A percentile compares a stretch with the other conserved stretches of the same genome.
Evolutionary conservation across 352 stramenopile genomes (phyloP).

Genomic region (Pythium phragmiticola): DNA sequence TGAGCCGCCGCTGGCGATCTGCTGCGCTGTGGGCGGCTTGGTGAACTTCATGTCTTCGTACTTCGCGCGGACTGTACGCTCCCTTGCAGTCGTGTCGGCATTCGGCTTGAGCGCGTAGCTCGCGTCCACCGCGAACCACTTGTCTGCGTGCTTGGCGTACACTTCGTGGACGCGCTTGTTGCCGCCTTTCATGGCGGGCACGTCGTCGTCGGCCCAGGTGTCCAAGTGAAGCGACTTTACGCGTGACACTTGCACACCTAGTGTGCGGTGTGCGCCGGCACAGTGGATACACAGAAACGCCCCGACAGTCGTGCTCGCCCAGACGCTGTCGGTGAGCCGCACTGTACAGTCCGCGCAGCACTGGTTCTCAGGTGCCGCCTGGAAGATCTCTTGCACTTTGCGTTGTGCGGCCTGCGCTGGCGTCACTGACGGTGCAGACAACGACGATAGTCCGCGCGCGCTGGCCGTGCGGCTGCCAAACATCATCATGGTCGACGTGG

Average conservation of each 20-base stretch:
- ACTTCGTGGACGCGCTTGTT: slow-evolving; percentile 66
- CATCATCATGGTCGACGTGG: slow-evolving; percentile 24
- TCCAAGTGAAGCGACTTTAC: slow-evolving; percentile 83
- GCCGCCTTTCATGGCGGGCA: slow-evolving; percentile 64
- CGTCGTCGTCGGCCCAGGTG: slow-evolving; percentile 71
- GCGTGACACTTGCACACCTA: slow-evolving; percentile 94
- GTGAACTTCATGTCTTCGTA: slow-evolving; percentile 72
- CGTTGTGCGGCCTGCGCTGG: slow-evolving; percentile 91
- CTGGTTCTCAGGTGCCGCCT: slow-evolving; percentile 59
- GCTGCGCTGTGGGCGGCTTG: slow-evolving; percentile 32
- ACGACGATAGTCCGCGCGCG: slow-evolving; percentile 67
- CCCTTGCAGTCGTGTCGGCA: slow-evolving; percentile 38
- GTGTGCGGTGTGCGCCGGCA: slow-evolving; percentile 91
- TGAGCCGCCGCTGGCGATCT: slow-evolving; percentile 4
- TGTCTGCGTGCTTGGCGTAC: slow-evolving; percentile 56
- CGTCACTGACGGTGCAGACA: slow-evolving; percentile 94
- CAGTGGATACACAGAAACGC: slow-evolving; percentile 96
- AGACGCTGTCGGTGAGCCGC: slow-evolving; percentile 84
- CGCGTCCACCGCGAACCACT: slow-evolving; percentile 48
- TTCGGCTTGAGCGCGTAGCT: slow-evolving; percentile 40
- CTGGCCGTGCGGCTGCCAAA: slow-evolving; percentile 25
- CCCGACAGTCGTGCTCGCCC: slow-evolving; percentile 93
- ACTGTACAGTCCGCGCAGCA: slow-evolving; percentile 77
- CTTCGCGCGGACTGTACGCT: slow-evolving; percentile 65
- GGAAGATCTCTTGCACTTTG: slow-evolving; percentile 66